These are phyloP conservation scores for Musa troglodytarum DNA, from an alignment of 176 grass and related monocot species.

Conservation along the genomic window DNA sequence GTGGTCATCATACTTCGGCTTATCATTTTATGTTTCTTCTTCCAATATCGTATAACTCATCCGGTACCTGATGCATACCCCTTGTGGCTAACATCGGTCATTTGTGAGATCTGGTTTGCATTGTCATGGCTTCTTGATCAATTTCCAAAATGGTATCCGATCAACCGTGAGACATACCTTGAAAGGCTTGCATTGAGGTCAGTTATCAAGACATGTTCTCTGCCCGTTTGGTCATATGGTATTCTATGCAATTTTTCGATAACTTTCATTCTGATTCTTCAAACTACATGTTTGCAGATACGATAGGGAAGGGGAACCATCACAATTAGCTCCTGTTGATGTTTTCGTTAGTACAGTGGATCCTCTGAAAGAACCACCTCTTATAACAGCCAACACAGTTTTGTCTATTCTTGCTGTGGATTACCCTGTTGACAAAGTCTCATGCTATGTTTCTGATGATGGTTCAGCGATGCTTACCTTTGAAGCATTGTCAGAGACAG, in stretches of 20 bases:
- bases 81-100: slow-evolving; percentile 88
- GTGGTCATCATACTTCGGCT: slow-evolving; percentile 75
- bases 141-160: slow-evolving; percentile 85
- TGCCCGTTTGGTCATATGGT: neutral
- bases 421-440: slow-evolving; percentile 92
- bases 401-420: slow-evolving; percentile 81
- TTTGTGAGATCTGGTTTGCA: slow-evolving; percentile 96
- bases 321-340: slow-evolving; percentile 68
- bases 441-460: slow-evolving; percentile 97
- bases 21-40: slow-evolving; percentile 90
- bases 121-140: slow-evolving; percentile 95
- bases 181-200: slow-evolving; percentile 85
- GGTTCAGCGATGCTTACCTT: slow-evolving; percentile 93
- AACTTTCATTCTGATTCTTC: slow-evolving; percentile 1
- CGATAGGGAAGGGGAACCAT: slow-evolving; percentile 91
- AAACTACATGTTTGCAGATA: slow-evolving; percentile 37
- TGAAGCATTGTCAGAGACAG: slow-evolving; percentile 75
- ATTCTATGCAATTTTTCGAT: neutral
- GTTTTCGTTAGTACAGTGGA: slow-evolving; percentile 95
- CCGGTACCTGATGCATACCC: slow-evolving; percentile 76
- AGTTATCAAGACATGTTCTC: slow-evolving; percentile 3
- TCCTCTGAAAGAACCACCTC: slow-evolving; percentile 76
- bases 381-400: slow-evolving; percentile 83
- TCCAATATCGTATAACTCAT: slow-evolving; percentile 88
- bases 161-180: slow-evolving; percentile 87